These are phyloP conservation scores for Cladosporium sp. DNA, from an alignment of 2,329 filamentous ascomycete genomes.

Conservation along the genomic window DNA sequence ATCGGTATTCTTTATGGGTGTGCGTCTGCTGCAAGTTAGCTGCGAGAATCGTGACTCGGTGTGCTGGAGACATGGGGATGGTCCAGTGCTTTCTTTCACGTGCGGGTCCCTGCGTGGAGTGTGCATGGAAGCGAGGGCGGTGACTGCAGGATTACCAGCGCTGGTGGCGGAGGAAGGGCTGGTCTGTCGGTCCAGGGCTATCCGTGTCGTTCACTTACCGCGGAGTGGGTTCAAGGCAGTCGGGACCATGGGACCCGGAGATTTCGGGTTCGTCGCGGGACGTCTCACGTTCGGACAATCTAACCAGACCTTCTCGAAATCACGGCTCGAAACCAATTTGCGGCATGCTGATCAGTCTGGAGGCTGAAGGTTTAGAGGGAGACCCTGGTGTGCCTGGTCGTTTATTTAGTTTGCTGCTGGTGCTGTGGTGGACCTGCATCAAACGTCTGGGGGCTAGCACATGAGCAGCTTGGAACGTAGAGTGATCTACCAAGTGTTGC, in stretches of 20 bases:
- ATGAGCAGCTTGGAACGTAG: neutral
- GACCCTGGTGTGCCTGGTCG: neutral
- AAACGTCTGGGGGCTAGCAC: neutral
- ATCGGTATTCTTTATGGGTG: neutral
- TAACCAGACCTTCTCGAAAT: neutral
- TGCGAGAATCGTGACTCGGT: neutral
- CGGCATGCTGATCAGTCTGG: neutral
- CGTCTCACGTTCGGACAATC: neutral
- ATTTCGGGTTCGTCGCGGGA: neutral
- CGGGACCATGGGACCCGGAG: neutral
- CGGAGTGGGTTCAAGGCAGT: neutral
- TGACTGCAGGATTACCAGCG: neutral
- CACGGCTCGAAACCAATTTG: neutral
- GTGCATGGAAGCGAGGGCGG: constrained; percentile 9
- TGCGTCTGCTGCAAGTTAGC: neutral
- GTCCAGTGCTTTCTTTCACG: neutral
- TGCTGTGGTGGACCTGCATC: neutral
- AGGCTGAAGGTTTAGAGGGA: neutral
- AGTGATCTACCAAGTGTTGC: constrained; percentile 9
- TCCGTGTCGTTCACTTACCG: neutral
- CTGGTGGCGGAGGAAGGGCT: neutral
- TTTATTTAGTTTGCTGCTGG: neutral
- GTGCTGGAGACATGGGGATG: neutral
- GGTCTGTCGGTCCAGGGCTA: neutral
- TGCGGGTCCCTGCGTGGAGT: constrained; percentile 1